Evolutionary conservation across 371 early-diverging fungal species (phyloP), one percentile per base, ranked within the genome.

Genomic region (Mucor ambiguus): DNA sequence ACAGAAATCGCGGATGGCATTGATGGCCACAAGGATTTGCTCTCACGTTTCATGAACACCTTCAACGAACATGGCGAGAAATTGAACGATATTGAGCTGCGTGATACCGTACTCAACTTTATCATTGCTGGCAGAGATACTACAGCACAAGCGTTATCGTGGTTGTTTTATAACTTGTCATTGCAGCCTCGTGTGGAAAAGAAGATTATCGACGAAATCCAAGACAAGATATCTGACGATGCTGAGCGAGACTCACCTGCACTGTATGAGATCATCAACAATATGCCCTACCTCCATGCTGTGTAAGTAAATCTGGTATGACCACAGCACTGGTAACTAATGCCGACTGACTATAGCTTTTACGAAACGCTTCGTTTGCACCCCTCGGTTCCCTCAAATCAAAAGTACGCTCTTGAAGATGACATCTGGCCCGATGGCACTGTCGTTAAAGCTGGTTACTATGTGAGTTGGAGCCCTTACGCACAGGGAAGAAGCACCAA

Each of bases 61-160:
- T 35, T 58, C 5, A 75, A 82, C 58, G 84, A 83, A n/a, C 30
- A 65, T 7, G 74, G 72, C 2, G 74, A 85, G 30, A 61, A 49
- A 3, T 64, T 81, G 12, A 75, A 68, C 46, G 75, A 82, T 61
- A 14, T 20, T 12, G 85, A 86, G 54, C 70, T 87, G 30, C 76
- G 87, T 22, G 86, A 87, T 58, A 73, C 72, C 12, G 71, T 85
- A 11, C 41, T 87, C 10, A 87, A 85, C 55, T 80, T 86, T 44
- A 66, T 79, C 54, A 82, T 89, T 70, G 83, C 83, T 29, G 92
- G 90, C 28, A 76, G 90, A 48, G 90, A 89, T 46, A 92, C 92
- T 0, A 92, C 92, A 2, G 92, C 92, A 0, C 87, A 89, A 60
- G 84, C 91, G 0, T 66, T 93, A 10, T 77, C 86, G 0, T 93